A percentile compares a stretch with the other conserved stretches of the same genome.
Evolutionary conservation across 495 filamentous ascomycete genomes (phyloP).

Genomic region (Trichoderma virens): DNA sequence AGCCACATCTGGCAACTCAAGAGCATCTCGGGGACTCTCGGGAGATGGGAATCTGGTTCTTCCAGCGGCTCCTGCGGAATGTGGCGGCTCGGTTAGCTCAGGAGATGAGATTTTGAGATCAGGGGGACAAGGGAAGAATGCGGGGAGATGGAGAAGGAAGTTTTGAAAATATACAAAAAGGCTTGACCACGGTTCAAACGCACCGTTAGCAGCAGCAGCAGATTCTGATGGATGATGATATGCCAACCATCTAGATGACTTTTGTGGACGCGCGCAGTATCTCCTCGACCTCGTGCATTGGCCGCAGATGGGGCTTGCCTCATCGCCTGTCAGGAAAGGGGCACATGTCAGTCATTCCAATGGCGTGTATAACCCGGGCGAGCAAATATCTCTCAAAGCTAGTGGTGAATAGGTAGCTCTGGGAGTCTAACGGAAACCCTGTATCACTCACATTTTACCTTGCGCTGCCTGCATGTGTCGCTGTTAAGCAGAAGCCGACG

Average conservation of each 20-base stretch:
- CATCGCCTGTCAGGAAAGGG: constrained; percentile 19
- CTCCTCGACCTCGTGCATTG: constrained; percentile 19
- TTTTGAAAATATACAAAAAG: not conserved
- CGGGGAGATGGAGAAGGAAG: too few species aligned
- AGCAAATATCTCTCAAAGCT: not conserved
- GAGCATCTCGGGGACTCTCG: not conserved
- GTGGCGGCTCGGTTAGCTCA: not conserved
- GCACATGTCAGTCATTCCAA: not conserved
- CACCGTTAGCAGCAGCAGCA: not conserved
- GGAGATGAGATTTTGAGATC: not conserved
- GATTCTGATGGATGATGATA: not conserved
- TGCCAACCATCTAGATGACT: constrained; percentile 3
- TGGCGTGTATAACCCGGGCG: not conserved
- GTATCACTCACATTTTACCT: constrained; percentile 25
- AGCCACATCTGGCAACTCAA: constrained; percentile 14
- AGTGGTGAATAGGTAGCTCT: not conserved
- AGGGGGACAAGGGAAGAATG: not conserved
- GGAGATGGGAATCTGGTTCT: constrained; percentile 10
- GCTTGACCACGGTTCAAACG: not conserved
- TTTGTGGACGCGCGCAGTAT: constrained; percentile 21
- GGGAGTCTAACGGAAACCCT: not conserved
- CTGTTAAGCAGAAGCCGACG: constrained; percentile 11
- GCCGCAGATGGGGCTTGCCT: constrained; percentile 19
- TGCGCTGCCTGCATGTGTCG: constrained; percentile 25
- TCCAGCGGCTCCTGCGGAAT: not conserved